These are phyloP conservation scores for Nakazawaea anatomiae DNA, from an alignment of 805 yeast species.

Conservation along the genomic window DNA sequence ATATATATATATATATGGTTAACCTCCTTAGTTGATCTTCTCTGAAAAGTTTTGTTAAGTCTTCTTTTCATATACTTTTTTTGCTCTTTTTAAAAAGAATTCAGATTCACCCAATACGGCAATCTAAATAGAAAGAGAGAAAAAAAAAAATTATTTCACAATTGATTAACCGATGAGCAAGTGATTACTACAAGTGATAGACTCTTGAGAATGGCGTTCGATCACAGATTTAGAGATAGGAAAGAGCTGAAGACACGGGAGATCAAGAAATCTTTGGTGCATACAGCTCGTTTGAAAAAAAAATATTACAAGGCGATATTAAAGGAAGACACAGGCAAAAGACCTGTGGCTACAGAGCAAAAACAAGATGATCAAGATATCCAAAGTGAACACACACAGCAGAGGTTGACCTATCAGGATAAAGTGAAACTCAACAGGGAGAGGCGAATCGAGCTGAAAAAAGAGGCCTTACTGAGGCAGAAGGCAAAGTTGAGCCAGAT, in stretches of 20 bases:
- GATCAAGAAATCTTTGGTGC: constrained; percentile 70
- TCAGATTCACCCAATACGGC: not conserved
- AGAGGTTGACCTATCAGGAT: constrained; percentile 31
- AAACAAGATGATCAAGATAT: not conserved
- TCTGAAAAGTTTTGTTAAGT: not conserved
- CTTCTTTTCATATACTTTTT: not conserved
- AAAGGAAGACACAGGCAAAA: constrained; percentile 55
- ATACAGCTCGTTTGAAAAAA: constrained; percentile 75
- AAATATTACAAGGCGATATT: constrained; percentile 75
- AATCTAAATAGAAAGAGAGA: not conserved
- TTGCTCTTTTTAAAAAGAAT: not conserved
- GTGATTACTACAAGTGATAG: no score
- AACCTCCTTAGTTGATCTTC: no score
- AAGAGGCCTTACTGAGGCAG: constrained; percentile 34
- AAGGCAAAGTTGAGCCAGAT: constrained; percentile 23
- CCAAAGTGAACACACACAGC: not conserved
- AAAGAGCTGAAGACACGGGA: constrained; percentile 41
- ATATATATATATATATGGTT: no score
- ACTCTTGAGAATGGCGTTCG: not conserved
- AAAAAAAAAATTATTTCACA: no score
- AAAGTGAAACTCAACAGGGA: constrained; percentile 39
- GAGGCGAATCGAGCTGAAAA: constrained; percentile 35
- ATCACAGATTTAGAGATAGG: constrained; percentile 16
- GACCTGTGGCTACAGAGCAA: not conserved
- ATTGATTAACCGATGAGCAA: no score